Percentiles rank a stretch among this genome's conserved stretches.
These are phyloP conservation scores for Senna tora DNA, from an alignment of 306 rosid species.

Conservation along the genomic window DNA sequence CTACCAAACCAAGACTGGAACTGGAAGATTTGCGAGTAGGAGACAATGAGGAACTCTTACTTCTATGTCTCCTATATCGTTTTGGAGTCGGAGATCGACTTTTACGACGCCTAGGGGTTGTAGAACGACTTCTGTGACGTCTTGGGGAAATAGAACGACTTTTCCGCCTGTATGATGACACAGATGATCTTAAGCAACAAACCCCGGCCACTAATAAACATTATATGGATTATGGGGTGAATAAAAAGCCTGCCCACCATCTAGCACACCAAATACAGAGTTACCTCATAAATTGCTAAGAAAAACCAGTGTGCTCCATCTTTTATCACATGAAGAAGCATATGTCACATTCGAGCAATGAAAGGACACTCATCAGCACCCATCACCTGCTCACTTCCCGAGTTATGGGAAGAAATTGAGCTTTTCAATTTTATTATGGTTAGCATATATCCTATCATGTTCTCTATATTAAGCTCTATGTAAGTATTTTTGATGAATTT, in stretches of 20 bases:
- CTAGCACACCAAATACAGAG: conserved; percentile 61
- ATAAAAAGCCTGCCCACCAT: conserved; percentile 64
- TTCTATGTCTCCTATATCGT: conserved; percentile 66
- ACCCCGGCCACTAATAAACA: conserved; percentile 23
- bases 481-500: conserved; percentile 27
- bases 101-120: conserved; percentile 59
- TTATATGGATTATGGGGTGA: conserved; percentile 35
- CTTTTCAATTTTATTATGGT: conserved; percentile 50
- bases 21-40: conserved; percentile 72
- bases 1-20: conserved; percentile 77
- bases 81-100: conserved; percentile 74
- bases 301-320: conserved; percentile 95
- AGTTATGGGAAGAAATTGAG: conserved; percentile 62
- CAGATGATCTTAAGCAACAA: conserved; percentile 50
- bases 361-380: conserved; percentile 82
- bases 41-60: conserved; percentile 81
- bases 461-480: conserved; percentile 40
- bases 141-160: conserved; percentile 74
- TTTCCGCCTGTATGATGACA: conserved; percentile 71
- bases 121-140: conserved; percentile 55
- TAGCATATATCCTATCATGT: conserved; percentile 44
- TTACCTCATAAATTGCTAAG: conserved; percentile 97
- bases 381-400: conserved; percentile 92
- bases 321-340: conserved; percentile 95
- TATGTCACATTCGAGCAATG: conserved; percentile 89